These are phyloP conservation scores for Podochytrium sp. DNA, from an alignment of 192 early-diverging fungal species.

Conservation along the genomic window DNA sequence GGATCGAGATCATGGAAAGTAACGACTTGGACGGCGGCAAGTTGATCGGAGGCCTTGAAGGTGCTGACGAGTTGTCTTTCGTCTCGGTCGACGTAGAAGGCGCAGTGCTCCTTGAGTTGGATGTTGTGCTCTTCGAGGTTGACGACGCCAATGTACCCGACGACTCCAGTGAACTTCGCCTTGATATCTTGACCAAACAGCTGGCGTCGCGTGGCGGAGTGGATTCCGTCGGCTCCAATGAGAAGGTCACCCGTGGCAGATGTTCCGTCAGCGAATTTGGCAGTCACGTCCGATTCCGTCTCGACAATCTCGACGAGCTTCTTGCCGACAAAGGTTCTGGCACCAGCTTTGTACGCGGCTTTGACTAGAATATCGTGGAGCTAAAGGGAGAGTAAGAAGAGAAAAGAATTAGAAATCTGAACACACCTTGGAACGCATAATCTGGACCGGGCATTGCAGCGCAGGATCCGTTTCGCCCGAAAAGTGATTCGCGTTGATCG, in stretches of 20 bases:
- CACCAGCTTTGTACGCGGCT: neutral
- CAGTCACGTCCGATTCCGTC: neutral
- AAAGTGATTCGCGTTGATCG: neutral
- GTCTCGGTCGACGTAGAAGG: conserved; percentile 12
- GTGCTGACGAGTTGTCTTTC: neutral
- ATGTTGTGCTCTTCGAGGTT: neutral
- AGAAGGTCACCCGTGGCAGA: neutral
- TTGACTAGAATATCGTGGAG: neutral
- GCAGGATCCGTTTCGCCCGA: neutral
- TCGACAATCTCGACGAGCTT: conserved; percentile 13
- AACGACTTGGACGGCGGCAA: neutral
- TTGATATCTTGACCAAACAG: neutral
- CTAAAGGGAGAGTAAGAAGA: no score
- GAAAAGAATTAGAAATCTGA: neutral
- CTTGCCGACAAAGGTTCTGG: neutral
- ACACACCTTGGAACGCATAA: neutral
- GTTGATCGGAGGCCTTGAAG: conserved; percentile 5
- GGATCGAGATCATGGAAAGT: neutral
- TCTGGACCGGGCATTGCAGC: neutral
- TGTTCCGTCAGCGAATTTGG: conserved; percentile 13
- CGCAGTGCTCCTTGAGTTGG: neutral
- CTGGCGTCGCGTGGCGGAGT: neutral
- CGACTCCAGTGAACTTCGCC: neutral
- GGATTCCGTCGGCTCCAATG: conserved; percentile 18
- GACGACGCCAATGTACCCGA: conserved; percentile 9